Conservation (phyloP, 139 green algal species). For the Asterochloris sp. region DNA sequence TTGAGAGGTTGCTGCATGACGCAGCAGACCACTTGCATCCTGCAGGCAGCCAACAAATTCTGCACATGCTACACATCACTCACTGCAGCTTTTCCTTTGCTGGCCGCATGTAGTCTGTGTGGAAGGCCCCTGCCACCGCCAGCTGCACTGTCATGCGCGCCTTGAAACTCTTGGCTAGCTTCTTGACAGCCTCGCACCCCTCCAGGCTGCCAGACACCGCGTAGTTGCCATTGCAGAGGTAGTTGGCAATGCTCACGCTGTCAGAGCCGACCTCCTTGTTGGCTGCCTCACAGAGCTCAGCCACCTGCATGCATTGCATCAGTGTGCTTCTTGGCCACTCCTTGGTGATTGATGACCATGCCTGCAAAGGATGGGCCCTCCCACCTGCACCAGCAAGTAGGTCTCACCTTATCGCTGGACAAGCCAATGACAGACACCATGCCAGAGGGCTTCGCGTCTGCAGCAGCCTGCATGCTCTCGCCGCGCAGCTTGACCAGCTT, state of each 20-base stretch:
- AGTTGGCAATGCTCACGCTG: constrained; percentile 96
- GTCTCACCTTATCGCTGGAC: constrained; percentile 74
- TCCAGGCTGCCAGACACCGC: constrained; percentile 86
- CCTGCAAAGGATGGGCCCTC: not conserved
- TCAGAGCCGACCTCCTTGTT: constrained; percentile 64
- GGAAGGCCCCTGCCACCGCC: constrained; percentile 97
- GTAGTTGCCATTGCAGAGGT: constrained; percentile 97
- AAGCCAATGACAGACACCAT: constrained; percentile 98
- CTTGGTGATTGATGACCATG: not conserved
- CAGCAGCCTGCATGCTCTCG: constrained; percentile 96
- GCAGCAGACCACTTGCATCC: not conserved
- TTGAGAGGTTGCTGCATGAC: not conserved
- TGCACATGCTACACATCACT: not conserved
- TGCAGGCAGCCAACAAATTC: not conserved
- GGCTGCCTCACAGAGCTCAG: constrained; percentile 84
- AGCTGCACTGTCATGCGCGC: constrained; percentile 82
- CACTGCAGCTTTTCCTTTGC: constrained; percentile 78
- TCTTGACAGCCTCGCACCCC: constrained; percentile 81
- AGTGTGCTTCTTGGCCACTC: not conserved
- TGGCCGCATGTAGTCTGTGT: constrained; percentile 94
- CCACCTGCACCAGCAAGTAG: too few species aligned
- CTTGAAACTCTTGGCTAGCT: constrained; percentile 86
- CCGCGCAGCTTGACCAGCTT: constrained; percentile 93
- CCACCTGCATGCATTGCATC: constrained; percentile 26
- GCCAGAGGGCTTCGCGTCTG: constrained; percentile 76